Base-by-base conservation (phyloP, 2,329 filamentous ascomycete genomes). In the Talaromyces atroroseus region DNA sequence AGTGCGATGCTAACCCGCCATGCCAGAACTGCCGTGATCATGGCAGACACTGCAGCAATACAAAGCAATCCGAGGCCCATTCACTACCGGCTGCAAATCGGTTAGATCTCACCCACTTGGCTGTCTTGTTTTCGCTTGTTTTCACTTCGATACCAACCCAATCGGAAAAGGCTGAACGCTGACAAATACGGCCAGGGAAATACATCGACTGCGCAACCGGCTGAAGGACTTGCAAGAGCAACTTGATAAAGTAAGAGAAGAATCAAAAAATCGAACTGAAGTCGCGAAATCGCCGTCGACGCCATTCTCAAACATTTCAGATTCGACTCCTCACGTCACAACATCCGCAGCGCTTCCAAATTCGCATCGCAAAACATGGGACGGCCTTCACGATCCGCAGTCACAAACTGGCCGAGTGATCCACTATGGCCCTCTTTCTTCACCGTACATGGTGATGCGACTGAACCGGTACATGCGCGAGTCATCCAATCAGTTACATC, bases 361-460 rank as follows among this genome's bases (percentile, higher is more conserved):
- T 68, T 7, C 68, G 68, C 1, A 66, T 65, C 18, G 67, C 74
- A 56, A 65, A 65, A 20, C 18, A 44, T 44, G 40, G 40, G 40
- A 44, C 8, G 40, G 40, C 18, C 5, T 23, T 21, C 20, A 23
- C 7, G 18, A 23, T 10, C 18, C 18, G 10, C 11, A 44, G 20
- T 44, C 68, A 71, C 8, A 21, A 21, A 53, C 44, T 20, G 50
- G 7, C 5, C 10, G 38, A 7, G 36, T 12, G 7, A 45, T 20
- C 5, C 77, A 71, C 57, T 78, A 75, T 60, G 77, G 76, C 2
- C 71, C 75, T 1, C 69, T 74, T 3, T 79, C 77, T 6, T 63
- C 69, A 16, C 71, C 71, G 56, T 78, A 74, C 65, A 78, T 78
- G 60, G 71, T 77, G 45, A 65, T 65, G 20, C 72, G 74, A 21